phyloP scores from a whole-genome alignment of 2,329 filamentous ascomycete genomes.

The Clarireedia monteithiana region DNA sequence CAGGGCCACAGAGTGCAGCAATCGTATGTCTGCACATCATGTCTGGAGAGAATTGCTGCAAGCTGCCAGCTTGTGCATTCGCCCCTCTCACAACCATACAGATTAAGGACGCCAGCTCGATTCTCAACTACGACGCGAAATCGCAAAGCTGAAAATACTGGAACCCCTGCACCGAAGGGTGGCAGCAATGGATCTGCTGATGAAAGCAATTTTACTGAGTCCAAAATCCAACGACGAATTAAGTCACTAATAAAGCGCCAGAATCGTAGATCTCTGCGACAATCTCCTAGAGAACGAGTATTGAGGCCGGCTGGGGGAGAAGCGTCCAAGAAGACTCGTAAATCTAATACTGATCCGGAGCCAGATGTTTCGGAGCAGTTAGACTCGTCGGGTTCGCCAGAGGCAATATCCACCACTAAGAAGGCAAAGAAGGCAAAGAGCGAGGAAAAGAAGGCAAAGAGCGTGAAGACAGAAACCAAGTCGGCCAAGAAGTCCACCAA shows the following conservation, averaged over 20 bases:
- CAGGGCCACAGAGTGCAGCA: conserved; percentile 14
- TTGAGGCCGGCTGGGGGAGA: not conserved
- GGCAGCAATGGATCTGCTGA: not conserved
- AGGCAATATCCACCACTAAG: not conserved
- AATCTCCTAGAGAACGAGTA: no score
- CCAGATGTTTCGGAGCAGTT: no score
- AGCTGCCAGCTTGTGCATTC: not conserved
- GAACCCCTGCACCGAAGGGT: not conserved
- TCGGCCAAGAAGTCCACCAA: not conserved
- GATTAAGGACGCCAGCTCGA: not conserved
- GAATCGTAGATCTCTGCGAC: no score
- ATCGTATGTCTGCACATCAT: conserved; percentile 21
- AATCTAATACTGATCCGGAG: not conserved
- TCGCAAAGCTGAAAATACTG: not conserved
- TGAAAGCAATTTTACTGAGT: not conserved
- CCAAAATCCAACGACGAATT: not conserved
- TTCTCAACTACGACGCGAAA: conserved; percentile 10
- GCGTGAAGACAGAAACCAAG: not conserved
- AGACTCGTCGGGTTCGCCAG: no score
- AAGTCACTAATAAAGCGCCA: not conserved
- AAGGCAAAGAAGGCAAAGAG: not conserved
- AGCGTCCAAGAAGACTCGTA: not conserved
- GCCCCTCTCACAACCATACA: conserved; percentile 2
- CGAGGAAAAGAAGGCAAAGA: not conserved
- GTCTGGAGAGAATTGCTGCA: conserved; percentile 13